Evolutionary conservation across 345 rosid species (phyloP).

Genomic region (Murraya paniculata): DNA sequence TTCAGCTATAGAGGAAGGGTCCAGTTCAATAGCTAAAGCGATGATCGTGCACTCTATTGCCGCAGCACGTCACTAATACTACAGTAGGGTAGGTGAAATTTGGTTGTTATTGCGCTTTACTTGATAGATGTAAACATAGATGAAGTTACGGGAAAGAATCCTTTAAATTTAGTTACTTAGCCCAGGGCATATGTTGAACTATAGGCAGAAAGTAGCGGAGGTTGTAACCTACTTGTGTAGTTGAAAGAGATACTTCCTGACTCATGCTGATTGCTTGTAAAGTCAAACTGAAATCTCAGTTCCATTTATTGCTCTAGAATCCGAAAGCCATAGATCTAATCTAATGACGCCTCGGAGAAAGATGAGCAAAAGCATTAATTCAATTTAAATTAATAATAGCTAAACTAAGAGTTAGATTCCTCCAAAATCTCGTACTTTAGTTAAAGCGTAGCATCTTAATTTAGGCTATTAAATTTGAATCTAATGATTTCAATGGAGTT

Average conservation of each 20-base stretch:
- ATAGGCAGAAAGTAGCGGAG: constrained; percentile 2
- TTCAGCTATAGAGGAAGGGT: no score
- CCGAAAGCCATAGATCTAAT: background rate
- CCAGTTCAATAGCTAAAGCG: no score
- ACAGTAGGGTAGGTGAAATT: constrained; percentile 22
- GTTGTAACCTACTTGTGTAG: background rate
- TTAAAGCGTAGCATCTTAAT: no score
- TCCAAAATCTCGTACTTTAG: no score
- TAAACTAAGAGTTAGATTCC: background rate
- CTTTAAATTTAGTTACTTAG: background rate
- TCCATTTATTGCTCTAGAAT: background rate
- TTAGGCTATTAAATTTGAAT: no score
- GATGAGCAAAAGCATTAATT: background rate
- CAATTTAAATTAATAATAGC: background rate
- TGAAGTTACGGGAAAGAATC: background rate
- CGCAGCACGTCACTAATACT: background rate
- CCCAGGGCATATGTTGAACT: background rate
- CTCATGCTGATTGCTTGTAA: background rate
- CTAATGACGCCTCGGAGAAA: background rate
- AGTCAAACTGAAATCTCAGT: background rate
- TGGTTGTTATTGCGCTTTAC: background rate
- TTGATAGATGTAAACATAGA: background rate
- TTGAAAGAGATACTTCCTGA: constrained; percentile 1
- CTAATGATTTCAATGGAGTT: no score
- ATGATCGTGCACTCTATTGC: constrained; percentile 1